Evolutionary conservation across 2,329 filamentous ascomycete genomes (phyloP), one percentile per base, ranked within the genome.

Genomic region (Fusarium caatingaense): DNA sequence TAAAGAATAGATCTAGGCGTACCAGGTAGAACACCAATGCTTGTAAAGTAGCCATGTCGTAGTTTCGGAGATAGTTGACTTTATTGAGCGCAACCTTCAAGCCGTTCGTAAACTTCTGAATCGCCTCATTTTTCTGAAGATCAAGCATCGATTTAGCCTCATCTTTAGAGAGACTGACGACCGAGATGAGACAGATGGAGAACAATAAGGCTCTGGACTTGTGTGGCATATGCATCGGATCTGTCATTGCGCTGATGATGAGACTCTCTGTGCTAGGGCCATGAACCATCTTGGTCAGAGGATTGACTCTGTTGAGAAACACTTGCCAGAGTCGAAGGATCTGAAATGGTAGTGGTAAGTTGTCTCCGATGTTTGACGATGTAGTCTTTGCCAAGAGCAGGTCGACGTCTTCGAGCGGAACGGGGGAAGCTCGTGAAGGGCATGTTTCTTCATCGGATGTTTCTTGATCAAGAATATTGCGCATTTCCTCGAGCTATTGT

Each of bases 281-380:
- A 5, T 64, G 62, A 2, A 65, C 18, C 21, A 46, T 51, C 15
- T 64, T 64, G 5, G 30, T 65, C 1, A 64, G 0, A 6, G 62
- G 62, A 10, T 64, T 58, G 2, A 65, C 51, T n/a, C 60, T 58
- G 3, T 64, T 56, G 0, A 64, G 60, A n/a, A 65, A 64, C 2
- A 64, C 27, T 2, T 65, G 62, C 62, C 62, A 64, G 2, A 64
- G 0, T 1, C 62, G 51, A 23, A 64, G 40, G 1, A 51, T 60
- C 18, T 64, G 62, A 0, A 64, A 65, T 4, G 62, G 62, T 1
- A 59, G 2, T 0, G 62, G 62, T 0, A 63, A 7, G 2, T 64
- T 10, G 4, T 64, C 60, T 4, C 37, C 56, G 3, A 64, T 41
- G 9, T 27, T n/a, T 6, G 64, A 6, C 6, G 40, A 27, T 1